A percentile compares a stretch with the other conserved stretches of the same genome.
Evolutionary conservation across 345 rosid species (phyloP).

Genomic region (Brassica nigra): DNA sequence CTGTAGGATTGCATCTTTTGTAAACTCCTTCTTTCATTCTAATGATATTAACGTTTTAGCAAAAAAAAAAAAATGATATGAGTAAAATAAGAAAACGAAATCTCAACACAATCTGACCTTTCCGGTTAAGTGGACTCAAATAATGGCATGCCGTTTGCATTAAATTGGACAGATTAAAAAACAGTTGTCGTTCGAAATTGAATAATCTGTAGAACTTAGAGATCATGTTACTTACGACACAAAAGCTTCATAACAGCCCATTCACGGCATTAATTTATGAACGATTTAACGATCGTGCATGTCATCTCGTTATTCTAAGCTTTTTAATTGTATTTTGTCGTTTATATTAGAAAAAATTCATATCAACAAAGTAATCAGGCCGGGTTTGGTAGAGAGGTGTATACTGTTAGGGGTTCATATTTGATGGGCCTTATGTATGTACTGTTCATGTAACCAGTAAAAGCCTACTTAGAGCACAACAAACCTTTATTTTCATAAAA

Average conservation of each 20-base stretch:
- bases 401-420: background rate
- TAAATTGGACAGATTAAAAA: slow-evolving; percentile 10
- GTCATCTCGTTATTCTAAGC: slow-evolving; percentile 20
- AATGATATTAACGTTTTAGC: too few relatives aligned
- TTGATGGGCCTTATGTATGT: background rate
- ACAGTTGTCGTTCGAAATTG: slow-evolving; percentile 2
- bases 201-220: slow-evolving; percentile 23
- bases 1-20: too few relatives aligned
- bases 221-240: slow-evolving; percentile 18
- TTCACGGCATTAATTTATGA: background rate
- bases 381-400: background rate
- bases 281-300: slow-evolving; percentile 34
- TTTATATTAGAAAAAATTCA: background rate
- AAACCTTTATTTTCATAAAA: background rate
- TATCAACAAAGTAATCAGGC: background rate
- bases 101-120: slow-evolving; percentile 33
- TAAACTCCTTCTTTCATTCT: too few relatives aligned
- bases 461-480: background rate
- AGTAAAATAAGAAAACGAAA: slow-evolving; percentile 13
- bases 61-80: background rate
- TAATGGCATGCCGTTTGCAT: slow-evolving; percentile 26
- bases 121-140: background rate
- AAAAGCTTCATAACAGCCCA: slow-evolving; percentile 21
- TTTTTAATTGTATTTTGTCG: background rate
- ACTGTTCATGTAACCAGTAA: background rate